Evolutionary conservation across 371 early-diverging fungal species (phyloP), one percentile per base, ranked within the genome.

Genomic region (Basidiobolus meristosporus): DNA sequence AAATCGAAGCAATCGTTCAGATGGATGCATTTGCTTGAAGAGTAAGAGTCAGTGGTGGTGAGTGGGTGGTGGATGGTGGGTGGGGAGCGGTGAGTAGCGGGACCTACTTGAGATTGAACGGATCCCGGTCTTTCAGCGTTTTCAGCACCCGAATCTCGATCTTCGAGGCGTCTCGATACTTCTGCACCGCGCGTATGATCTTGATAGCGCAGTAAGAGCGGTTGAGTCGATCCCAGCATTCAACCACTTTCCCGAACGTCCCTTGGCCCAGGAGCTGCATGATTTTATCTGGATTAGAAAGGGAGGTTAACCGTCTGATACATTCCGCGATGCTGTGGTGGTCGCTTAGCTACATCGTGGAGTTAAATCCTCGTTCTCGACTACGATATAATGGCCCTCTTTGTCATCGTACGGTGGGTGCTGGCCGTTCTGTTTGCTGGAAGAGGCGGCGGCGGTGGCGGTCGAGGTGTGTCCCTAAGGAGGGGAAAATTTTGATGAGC

Each of bases 181-280:
- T 96, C 47, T 74, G 85, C 31, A 91, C 67, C 3, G 92, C 81
- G 26, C 90, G 76, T 39, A 93, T 86, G 31, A 96, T 81, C 60
- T 96, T 96, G 50, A 96, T 63, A 10, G 80, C 62, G 47, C 70
- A 70, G 41, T 63, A 61, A 12, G 57, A 54, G 10, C 71, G 55
- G 18, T 58, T 60, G 3, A 59, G 56, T 15, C 65, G 54, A 51
- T 93, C 95, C 38, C 57, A 73, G 45, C 87, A 88, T 51, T 88
- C 77, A 19, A 87, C 82, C 9, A 96, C 97, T 52, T 86, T 88
- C 41, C 97, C 97, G 67, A 91, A 96, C 0, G 97, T 96, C 10
- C 97, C 97, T 60, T 93, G 93, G 2, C 97, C 97, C 5, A 96
- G 59, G 29, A 84, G 52, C 10, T 70, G 56, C 47, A 82, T 59